phyloP scores from a whole-genome alignment of 331 rosid species.

The Erythrophleum ivorense region DNA sequence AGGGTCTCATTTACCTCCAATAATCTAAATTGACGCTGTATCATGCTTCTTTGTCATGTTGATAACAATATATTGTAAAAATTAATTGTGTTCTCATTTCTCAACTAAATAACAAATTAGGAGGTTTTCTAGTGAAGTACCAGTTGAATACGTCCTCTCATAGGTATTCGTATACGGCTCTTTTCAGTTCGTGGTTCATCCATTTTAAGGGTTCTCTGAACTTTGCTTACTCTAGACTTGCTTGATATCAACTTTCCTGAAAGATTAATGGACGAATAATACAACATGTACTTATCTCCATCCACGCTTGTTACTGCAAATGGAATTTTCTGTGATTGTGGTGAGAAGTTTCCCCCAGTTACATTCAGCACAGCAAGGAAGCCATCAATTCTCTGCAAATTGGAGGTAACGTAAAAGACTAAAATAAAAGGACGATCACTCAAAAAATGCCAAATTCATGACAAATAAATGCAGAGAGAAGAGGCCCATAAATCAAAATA shows the following conservation, averaged over 20 bases:
- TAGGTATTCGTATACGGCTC: slow-evolving; percentile 74
- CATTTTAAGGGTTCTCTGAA: slow-evolving; percentile 70
- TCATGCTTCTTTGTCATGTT: slow-evolving; percentile 23
- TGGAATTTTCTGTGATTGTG: slow-evolving; percentile 80
- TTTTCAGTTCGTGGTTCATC: slow-evolving; percentile 63
- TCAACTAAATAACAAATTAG: slow-evolving; percentile 12
- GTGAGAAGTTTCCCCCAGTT: slow-evolving; percentile 88
- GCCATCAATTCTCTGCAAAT: slow-evolving; percentile 84
- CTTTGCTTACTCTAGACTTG: slow-evolving; percentile 60
- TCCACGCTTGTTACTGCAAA: slow-evolving; percentile 86
- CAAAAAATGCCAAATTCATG: slow-evolving; percentile 31
- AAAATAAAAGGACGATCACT: slow-evolving; percentile 11
- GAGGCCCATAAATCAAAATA: slow-evolving; percentile 26
- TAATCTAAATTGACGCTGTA: slow-evolving; percentile 11
- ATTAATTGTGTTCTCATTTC: slow-evolving; percentile 21
- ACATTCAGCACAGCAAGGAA: slow-evolving; percentile 90
- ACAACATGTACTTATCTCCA: slow-evolving; percentile 80
- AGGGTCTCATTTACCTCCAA: slow-evolving; percentile 19
- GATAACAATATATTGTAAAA: slow-evolving; percentile 1
- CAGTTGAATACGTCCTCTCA: slow-evolving; percentile 89
- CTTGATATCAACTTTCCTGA: slow-evolving; percentile 53
- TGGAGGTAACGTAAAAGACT: slow-evolving; percentile 6
- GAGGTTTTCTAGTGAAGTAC: slow-evolving; percentile 49
- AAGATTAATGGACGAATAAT: slow-evolving; percentile 79
- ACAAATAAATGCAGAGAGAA: slow-evolving; percentile 27